A percentile compares a stretch with the other conserved stretches of the same genome.
phyloP scores from a whole-genome alignment of 371 early-diverging fungal species.

The Zopfochytrium polystomum region DNA sequence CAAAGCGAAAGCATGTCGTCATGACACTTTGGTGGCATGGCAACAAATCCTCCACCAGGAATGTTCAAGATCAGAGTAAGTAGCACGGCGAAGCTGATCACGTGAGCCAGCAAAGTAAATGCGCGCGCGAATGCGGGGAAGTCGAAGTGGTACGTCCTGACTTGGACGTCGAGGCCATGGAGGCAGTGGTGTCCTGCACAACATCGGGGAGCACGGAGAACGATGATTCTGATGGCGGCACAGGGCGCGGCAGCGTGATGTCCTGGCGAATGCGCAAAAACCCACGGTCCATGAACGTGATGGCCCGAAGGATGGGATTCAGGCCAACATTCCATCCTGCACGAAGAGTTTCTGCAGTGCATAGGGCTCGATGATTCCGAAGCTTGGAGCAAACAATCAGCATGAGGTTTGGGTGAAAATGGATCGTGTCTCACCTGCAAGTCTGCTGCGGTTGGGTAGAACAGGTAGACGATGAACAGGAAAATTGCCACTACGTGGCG shows the following conservation, averaged over 20 bases:
- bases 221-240: no score
- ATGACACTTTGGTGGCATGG: slow-evolving; percentile 49
- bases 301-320: slow-evolving; percentile 54
- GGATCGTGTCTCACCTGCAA: slow-evolving; percentile 61
- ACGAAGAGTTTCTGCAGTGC: slow-evolving; percentile 85
- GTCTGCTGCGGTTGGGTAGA: slow-evolving; percentile 83
- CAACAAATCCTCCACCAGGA: slow-evolving; percentile 87
- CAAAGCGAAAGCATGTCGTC: slow-evolving; percentile 46
- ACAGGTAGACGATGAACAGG: slow-evolving; percentile 76
- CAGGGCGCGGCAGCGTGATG: slow-evolving; percentile 57
- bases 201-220: no score
- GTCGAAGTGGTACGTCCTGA: slow-evolving; percentile 3
- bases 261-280: slow-evolving; percentile 56
- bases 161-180: slow-evolving; percentile 38
- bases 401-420: not conserved
- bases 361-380: slow-evolving; percentile 68
- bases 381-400: slow-evolving; percentile 31
- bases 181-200: slow-evolving; percentile 18
- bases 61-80: slow-evolving; percentile 66
- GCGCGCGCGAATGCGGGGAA: slow-evolving; percentile 32
- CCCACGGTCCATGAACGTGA: slow-evolving; percentile 47
- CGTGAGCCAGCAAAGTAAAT: slow-evolving; percentile 55
- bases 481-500: slow-evolving; percentile 74
- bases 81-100: slow-evolving; percentile 44
- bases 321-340: slow-evolving; percentile 84